Base-by-base conservation (phyloP, 305 asterid species). In the Fraxinus albicans region DNA sequence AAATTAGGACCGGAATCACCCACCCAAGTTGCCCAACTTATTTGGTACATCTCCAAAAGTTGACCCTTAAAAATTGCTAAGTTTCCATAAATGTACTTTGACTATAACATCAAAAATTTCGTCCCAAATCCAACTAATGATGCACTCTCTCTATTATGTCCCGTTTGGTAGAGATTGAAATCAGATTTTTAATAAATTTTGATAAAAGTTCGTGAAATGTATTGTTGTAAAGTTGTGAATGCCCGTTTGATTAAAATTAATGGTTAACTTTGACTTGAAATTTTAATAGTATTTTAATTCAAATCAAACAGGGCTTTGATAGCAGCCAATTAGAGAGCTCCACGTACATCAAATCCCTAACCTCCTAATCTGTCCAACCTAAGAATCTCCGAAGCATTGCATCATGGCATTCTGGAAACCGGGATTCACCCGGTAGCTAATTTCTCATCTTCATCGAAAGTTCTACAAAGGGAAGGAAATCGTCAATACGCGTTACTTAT, bases 281-380 rank as follows among this genome's bases (percentile, higher is more conserved):
- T 15, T 50, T 50, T 50, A 50, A 15, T 50, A 15, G 8, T 19
- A 17, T 50, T 15, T 50, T 50, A 15, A 50, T 50, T 0, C 21
- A 50, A 50, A 50, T 4, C 2, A 50, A 50, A 15, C 6, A 1
- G 21, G 60, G 21, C 21, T 23, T 67, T 67, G 36, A 34, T 35
- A 34, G 50, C 3, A 9, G 53, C 90, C 83, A 85, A 85, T 83
- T 4, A 77, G 44, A 72, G 60, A 15, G 42, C 76, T 63, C 83
- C 87, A 83, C 88, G 88, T 81, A 38, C 44, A 19, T 19, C 23
- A 27, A 29, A 15, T 19, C 8, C 70, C 31, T 21, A 50, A 77
- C 76, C 12, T 25, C 84, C 78, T n/a, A 78, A 81, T 44, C 73
- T 2, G 82, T 70, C 84, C 79, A 76, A 83, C 78, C 81, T 78